Evolutionary conservation across 306 rosid species (phyloP).

Genomic region (Astragalus glycyphyllos): DNA sequence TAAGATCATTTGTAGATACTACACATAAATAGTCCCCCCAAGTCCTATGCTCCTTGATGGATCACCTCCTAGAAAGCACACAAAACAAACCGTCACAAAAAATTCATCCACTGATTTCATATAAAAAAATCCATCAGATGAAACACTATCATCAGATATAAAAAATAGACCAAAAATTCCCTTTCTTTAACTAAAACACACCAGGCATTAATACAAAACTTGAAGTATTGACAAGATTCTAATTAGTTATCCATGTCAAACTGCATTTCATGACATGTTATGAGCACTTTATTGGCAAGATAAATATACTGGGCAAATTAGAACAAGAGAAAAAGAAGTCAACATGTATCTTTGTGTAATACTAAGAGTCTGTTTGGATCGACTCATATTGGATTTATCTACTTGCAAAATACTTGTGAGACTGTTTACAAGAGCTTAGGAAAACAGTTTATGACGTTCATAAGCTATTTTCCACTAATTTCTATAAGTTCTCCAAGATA

Average conservation of each 20-base stretch:
- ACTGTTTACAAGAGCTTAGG: no score
- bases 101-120: conserved; percentile 21
- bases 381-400: no score
- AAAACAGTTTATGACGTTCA: no score
- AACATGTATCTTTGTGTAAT: conserved; percentile 1
- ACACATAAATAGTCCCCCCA: conserved; percentile 26
- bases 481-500: no score
- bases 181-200: conserved; percentile 10
- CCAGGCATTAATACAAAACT: conserved; percentile 2
- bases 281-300: conserved; percentile 26
- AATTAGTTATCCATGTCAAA: not conserved
- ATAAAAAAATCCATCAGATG: conserved; percentile 22
- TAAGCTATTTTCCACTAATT: no score
- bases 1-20: conserved; percentile 38
- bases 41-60: conserved; percentile 27
- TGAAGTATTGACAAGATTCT: conserved; percentile 9
- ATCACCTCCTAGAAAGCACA: conserved; percentile 41
- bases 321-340: conserved; percentile 7
- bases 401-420: no score
- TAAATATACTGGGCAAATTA: conserved; percentile 27
- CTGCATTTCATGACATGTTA: conserved; percentile 9
- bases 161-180: conserved; percentile 15
- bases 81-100: conserved; percentile 26
- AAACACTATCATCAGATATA: conserved; percentile 9
- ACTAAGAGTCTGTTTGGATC: not conserved